Base-by-base conservation (phyloP, 768 basidiomycete genomes). In the Dendrothele bispora region DNA sequence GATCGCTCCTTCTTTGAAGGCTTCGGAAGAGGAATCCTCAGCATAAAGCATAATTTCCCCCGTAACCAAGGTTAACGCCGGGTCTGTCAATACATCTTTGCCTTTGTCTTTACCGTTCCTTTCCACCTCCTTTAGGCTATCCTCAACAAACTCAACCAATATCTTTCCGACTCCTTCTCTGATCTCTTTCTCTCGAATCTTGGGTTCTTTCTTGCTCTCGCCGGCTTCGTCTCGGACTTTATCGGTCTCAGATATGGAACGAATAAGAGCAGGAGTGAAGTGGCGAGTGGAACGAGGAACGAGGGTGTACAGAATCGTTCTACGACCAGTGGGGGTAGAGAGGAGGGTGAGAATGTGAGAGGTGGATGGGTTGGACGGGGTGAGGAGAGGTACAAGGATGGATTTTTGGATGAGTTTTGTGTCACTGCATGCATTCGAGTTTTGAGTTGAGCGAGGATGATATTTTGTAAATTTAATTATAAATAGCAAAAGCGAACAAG, bases 391-490 rank as follows among this genome's bases (percentile, higher is more conserved):
- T 1, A 83, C 66, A 1, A 95, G 74, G 28, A 98, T 70, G 0
- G 84, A 82, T 70, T 95, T 95, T 12, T 82, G 74, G 27, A 88
- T 79, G 36, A 95, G 77, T 70, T 95, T 98, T 2, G 94, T 98
- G 62, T 98, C 93, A 56, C 91, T 94, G 59, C 2, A 29, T 44
- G 30, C n/a, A 24, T 14, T n/a, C n/a, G n/a, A n/a, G n/a, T n/a
- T n/a, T n/a, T n/a, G n/a, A n/a, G n/a, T n/a, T n/a, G n/a, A n/a
- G n/a, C n/a, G n/a, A n/a, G n/a, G n/a, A n/a, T n/a, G n/a, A n/a
- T n/a, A n/a, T n/a, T n/a, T n/a, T n/a, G n/a, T n/a, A n/a, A n/a
- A n/a, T n/a, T n/a, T n/a, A n/a, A n/a, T n/a, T n/a, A n/a, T n/a
- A n/a, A n/a, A n/a, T n/a, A n/a, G n/a, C n/a, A n/a, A n/a, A n/a